These are phyloP conservation scores for Populus hybrid DNA, from an alignment of 441 rosid genomes.

Conservation along the genomic window DNA sequence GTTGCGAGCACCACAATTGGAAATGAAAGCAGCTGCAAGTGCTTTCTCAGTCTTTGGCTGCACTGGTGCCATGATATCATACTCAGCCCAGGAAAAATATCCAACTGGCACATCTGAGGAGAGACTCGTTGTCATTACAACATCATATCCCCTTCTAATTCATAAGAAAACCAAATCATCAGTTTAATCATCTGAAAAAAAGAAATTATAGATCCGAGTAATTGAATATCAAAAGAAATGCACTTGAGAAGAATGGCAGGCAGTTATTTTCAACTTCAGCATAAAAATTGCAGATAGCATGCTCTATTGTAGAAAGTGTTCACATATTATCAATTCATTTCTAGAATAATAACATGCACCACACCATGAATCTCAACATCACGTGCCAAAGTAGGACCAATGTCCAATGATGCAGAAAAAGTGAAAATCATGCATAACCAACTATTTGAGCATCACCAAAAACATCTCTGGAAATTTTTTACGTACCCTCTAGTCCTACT, in stretches of 20 bases:
- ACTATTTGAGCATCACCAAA: background rate
- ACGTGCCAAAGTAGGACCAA: background rate
- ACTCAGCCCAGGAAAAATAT: slow-evolving; percentile 95
- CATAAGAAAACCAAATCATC: slow-evolving; percentile 16
- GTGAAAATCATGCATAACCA: background rate
- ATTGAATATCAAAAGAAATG: background rate
- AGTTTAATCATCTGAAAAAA: slow-evolving; percentile 5
- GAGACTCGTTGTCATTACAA: slow-evolving; percentile 93
- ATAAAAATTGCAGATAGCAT: background rate
- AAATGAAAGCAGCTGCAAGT: slow-evolving; percentile 88
- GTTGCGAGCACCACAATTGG: slow-evolving; percentile 79
- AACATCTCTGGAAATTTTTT: background rate
- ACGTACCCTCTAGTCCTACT: background rate
- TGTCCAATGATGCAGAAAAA: background rate
- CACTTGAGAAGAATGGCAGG: background rate
- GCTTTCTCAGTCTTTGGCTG: slow-evolving; percentile 80
- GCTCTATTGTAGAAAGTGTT: background rate
- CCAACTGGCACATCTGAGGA: slow-evolving; percentile 97
- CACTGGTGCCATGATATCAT: slow-evolving; percentile 84
- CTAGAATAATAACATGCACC: background rate
- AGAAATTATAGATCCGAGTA: background rate
- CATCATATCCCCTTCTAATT: slow-evolving; percentile 58
- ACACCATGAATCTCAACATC: background rate
- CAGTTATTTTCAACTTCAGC: background rate
- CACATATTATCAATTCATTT: background rate